phyloP scores from a whole-genome alignment of 805 yeast genomes.

The Metschnikowia shivogae region DNA sequence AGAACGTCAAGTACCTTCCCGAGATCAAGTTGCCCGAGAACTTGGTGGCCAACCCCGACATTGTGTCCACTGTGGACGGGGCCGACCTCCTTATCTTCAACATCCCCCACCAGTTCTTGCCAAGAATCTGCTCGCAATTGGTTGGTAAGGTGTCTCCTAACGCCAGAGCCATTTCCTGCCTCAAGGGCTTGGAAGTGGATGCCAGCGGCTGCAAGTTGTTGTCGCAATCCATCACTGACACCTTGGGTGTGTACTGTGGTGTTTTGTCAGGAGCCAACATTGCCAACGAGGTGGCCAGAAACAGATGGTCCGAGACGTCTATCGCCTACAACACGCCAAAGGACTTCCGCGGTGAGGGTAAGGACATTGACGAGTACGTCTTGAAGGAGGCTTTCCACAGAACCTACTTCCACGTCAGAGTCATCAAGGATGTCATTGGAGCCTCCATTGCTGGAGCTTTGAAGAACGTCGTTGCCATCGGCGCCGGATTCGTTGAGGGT shows the following conservation, averaged over 20 bases:
- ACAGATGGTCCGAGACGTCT: constrained; percentile 46
- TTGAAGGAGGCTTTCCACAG: constrained; percentile 44
- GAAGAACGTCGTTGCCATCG: constrained; percentile 44
- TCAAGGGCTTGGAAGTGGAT: constrained; percentile 44
- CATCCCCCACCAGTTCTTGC: constrained; percentile 45
- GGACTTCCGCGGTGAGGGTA: constrained; percentile 39
- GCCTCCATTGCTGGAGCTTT: constrained; percentile 46
- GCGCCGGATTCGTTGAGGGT: constrained; percentile 46
- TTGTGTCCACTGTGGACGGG: constrained; percentile 34
- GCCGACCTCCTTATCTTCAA: constrained; percentile 44
- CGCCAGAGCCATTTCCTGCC: constrained; percentile 43
- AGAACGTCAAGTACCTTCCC: constrained; percentile 43
- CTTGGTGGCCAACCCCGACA: constrained; percentile 38
- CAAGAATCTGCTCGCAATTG: constrained; percentile 35
- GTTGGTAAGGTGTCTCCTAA: constrained; percentile 35
- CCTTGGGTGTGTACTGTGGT: constrained; percentile 42
- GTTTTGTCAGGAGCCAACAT: constrained; percentile 47
- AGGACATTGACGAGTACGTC: constrained; percentile 37
- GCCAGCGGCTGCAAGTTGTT: constrained; percentile 42
- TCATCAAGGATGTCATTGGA: constrained; percentile 43
- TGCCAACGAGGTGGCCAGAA: constrained; percentile 44
- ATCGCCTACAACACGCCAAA: constrained; percentile 39
- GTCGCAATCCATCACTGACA: constrained; percentile 40
- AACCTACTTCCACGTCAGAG: constrained; percentile 44
- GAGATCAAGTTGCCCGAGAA: constrained; percentile 40